A percentile compares a stretch with the other conserved stretches of the same genome.
phyloP scores from a whole-genome alignment of 352 stramenopile genomes.

The Phytophthora ramorum region DNA sequence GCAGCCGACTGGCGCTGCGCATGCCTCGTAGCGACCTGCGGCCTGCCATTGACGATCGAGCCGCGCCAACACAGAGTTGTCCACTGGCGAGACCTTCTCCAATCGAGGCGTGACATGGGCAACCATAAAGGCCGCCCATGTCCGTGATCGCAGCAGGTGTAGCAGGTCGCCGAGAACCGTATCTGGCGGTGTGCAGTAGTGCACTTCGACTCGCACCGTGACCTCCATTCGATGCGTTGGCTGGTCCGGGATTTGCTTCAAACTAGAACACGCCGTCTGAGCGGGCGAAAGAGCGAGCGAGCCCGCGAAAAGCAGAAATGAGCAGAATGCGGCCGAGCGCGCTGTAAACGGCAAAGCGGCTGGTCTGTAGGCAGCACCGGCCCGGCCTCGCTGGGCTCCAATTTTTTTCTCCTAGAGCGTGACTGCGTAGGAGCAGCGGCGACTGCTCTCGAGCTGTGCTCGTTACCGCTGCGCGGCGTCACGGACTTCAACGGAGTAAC shows the following conservation, averaged over 20 bases:
- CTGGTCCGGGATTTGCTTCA: conserved; percentile 37
- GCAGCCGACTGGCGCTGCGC: conserved; percentile 50
- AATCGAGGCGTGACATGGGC: conserved; percentile 62
- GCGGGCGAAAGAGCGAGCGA: conserved; percentile 4
- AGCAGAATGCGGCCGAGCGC: conserved; percentile 10
- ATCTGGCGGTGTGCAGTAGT: conserved; percentile 58
- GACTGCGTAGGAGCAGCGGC: conserved; percentile 11
- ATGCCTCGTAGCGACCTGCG: conserved; percentile 8
- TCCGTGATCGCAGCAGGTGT: conserved; percentile 57
- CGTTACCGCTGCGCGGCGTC: conserved; percentile 16
- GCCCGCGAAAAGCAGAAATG: conserved; percentile 30
- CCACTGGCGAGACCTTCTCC: conserved; percentile 55
- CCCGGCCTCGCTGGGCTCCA: conserved; percentile 1
- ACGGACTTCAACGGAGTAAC: conserved; percentile 25
- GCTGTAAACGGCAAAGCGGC: conserved; percentile 10
- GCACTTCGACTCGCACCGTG: conserved; percentile 60
- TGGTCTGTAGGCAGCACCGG: conserved; percentile 9
- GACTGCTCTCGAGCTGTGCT: conserved; percentile 16
- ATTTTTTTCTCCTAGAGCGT: conserved; percentile 10
- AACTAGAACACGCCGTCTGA: background rate
- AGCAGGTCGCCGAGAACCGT: conserved; percentile 59
- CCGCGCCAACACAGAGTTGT: conserved; percentile 40
- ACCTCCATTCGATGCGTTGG: conserved; percentile 47
- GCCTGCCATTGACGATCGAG: conserved; percentile 33
- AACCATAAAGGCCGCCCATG: conserved; percentile 72